Percentiles rank a stretch among this genome's conserved stretches.
Conservation (phyloP, 2,329 filamentous ascomycete species). For the Venturia pyrina region DNA sequence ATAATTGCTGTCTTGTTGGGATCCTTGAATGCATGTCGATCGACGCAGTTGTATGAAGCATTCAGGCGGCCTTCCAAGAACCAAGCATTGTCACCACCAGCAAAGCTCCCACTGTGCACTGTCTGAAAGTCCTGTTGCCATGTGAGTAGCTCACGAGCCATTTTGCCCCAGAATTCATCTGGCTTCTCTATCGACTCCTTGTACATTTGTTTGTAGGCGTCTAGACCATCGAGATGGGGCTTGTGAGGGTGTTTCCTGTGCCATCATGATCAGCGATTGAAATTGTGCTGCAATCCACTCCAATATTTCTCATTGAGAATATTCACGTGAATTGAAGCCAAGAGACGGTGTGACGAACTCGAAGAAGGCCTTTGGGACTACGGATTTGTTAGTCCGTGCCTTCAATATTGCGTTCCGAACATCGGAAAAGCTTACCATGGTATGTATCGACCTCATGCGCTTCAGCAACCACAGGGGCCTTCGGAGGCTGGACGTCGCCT, state of each 20-base stretch:
- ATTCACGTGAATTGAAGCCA: not conserved
- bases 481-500: slow-evolving; percentile 29
- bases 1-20: slow-evolving; percentile 92
- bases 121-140: slow-evolving; percentile 92
- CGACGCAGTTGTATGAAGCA: slow-evolving; percentile 94
- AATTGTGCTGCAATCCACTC: not conserved
- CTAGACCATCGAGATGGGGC: slow-evolving; percentile 49
- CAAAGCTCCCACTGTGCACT: slow-evolving; percentile 66
- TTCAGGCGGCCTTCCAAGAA: slow-evolving; percentile 91
- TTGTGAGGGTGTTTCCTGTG: slow-evolving; percentile 48
- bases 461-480: slow-evolving; percentile 55
- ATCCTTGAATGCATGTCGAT: slow-evolving; percentile 91
- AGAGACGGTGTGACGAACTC: slow-evolving; percentile 2
- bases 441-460: slow-evolving; percentile 68
- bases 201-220: slow-evolving; percentile 55
- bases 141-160: slow-evolving; percentile 78
- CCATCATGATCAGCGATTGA: not conserved
- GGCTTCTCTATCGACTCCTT: slow-evolving; percentile 84
- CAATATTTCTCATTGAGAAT: not conserved
- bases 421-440: slow-evolving; percentile 24
- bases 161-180: slow-evolving; percentile 77
- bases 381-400: not conserved
- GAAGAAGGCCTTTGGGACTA: slow-evolving; percentile 11
- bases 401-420: not conserved
- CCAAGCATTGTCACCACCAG: slow-evolving; percentile 80